phyloP scores from a whole-genome alignment of 2,329 filamentous ascomycete genomes.

The Penicillium crustosum region DNA sequence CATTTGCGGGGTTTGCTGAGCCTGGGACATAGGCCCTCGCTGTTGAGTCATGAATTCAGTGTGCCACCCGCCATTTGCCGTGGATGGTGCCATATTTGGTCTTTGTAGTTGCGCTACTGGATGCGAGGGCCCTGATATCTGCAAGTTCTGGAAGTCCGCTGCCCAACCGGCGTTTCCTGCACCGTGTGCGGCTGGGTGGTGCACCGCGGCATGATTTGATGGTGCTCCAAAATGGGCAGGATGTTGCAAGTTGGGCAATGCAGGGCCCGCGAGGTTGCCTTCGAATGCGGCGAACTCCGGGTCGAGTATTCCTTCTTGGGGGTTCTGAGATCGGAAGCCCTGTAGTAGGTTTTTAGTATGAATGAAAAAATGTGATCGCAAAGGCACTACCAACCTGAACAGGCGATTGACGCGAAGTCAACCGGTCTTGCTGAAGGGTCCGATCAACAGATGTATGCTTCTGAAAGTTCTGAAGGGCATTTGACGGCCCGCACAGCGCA shows the following conservation, averaged over 20 bases:
- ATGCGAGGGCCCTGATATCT: constrained; percentile 41
- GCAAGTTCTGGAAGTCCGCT: constrained; percentile 48
- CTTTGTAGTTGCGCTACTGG: constrained; percentile 52
- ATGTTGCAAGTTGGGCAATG: constrained; percentile 41
- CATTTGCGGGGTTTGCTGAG: constrained; percentile 16
- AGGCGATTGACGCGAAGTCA: constrained; percentile 55
- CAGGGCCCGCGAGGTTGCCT: constrained; percentile 33
- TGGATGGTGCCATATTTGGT: constrained; percentile 38
- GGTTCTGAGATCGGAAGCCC: constrained; percentile 62
- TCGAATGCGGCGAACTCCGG: constrained; percentile 71
- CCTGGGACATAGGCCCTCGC: constrained; percentile 23
- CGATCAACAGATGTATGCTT: constrained; percentile 68
- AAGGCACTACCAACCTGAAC: constrained; percentile 44
- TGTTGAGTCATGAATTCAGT: constrained; percentile 57
- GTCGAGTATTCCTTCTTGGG: constrained; percentile 58
- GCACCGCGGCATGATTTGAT: constrained; percentile 25
- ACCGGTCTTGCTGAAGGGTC: constrained; percentile 70
- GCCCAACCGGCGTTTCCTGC: constrained; percentile 41
- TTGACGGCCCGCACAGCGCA: constrained; percentile 71
- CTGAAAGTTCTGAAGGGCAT: constrained; percentile 70
- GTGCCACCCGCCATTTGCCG: constrained; percentile 54
- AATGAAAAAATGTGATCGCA: not conserved
- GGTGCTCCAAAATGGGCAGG: constrained; percentile 31
- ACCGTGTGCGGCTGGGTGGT: constrained; percentile 12
- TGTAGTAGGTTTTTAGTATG: constrained; percentile 35